These are phyloP conservation scores for Tricholoma hemisulphureum DNA, from an alignment of 768 basidiomycete species.

Conservation along the genomic window DNA sequence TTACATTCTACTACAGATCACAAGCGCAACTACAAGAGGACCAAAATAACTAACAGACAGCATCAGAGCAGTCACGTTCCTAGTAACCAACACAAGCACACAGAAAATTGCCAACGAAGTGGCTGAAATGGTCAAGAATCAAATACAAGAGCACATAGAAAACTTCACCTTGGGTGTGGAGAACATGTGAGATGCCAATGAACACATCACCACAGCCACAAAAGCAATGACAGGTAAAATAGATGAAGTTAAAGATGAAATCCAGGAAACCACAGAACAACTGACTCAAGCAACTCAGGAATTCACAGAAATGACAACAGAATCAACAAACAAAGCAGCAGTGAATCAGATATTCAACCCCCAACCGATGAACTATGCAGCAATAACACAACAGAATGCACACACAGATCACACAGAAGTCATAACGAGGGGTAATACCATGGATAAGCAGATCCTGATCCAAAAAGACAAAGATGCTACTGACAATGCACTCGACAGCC, in stretches of 20 bases:
- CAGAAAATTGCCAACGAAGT: no score
- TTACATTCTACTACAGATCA: no score
- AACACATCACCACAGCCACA: no score
- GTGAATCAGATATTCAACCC: neutral
- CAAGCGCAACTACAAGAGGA: neutral
- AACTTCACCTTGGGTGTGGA: no score
- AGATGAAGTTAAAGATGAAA: neutral
- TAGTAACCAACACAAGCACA: neutral
- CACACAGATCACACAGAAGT: neutral
- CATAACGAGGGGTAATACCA: neutral
- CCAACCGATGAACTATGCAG: neutral
- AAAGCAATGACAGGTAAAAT: neutral
- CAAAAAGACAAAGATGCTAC: neutral
- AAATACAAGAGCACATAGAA: neutral
- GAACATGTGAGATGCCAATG: no score
- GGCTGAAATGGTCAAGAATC: neutral
- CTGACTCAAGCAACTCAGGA: neutral
- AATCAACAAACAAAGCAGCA: neutral
- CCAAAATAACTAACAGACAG: neutral
- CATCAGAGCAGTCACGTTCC: neutral
- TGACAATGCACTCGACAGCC: neutral
- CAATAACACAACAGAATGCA: neutral
- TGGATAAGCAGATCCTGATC: neutral
- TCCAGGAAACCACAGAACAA: neutral
- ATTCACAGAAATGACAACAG: neutral